Conservation (phyloP, 306 rosid species). For the Citrullus amarus region DNA sequence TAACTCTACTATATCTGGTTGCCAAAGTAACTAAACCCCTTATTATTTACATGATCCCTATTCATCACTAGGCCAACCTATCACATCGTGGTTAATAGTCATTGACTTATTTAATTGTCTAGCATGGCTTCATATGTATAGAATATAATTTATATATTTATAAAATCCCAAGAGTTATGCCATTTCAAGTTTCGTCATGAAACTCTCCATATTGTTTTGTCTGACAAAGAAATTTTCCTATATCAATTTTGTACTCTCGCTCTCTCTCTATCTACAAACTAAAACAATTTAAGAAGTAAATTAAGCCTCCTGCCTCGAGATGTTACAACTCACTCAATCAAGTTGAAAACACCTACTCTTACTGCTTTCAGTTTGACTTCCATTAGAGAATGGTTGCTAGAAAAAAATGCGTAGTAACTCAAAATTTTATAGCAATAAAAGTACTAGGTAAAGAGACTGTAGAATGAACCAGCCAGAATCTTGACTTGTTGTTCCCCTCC, state of each 20-base stretch:
- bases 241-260: background rate
- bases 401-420: background rate
- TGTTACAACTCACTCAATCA: background rate
- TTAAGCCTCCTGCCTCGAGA: background rate
- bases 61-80: background rate
- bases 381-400: background rate
- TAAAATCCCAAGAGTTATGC: background rate
- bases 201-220: background rate
- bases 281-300: background rate
- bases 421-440: background rate
- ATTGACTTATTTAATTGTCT: background rate
- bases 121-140: background rate
- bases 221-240: background rate
- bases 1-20: too few relatives aligned
- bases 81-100: background rate
- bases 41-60: background rate
- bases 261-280: background rate
- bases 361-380: background rate
- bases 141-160: background rate
- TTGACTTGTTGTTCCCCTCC: constrained; percentile 70
- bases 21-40: background rate
- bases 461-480: constrained; percentile 69
- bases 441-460: constrained; percentile 5
- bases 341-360: background rate
- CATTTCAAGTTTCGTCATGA: background rate